These are phyloP conservation scores for Phialemoniopsis sp. DNA, from an alignment of 2,329 filamentous ascomycete genomes.

Conservation along the genomic window DNA sequence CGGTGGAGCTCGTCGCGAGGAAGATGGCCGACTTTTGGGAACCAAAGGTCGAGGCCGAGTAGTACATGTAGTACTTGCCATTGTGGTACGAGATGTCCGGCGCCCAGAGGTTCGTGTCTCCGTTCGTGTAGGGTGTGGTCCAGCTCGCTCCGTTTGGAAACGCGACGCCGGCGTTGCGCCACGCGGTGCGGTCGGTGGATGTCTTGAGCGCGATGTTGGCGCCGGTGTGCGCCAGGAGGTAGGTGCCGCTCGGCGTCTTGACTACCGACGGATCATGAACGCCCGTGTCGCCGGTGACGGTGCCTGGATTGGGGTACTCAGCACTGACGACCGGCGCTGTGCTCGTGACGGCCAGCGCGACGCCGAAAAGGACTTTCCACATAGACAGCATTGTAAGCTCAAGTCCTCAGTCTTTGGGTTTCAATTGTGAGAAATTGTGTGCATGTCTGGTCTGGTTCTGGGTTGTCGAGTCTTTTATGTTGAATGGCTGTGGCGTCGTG, in stretches of 20 bases:
- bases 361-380: too few relatives aligned
- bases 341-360: too few relatives aligned
- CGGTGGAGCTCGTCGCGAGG: constrained; percentile 35
- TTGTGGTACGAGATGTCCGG: constrained; percentile 41
- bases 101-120: constrained; percentile 35
- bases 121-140: constrained; percentile 22
- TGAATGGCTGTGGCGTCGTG: too few relatives aligned
- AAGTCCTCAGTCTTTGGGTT: too few relatives aligned
- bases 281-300: too few relatives aligned
- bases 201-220: constrained; percentile 22
- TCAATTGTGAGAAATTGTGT: too few relatives aligned
- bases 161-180: constrained; percentile 20
- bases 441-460: too few relatives aligned
- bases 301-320: too few relatives aligned
- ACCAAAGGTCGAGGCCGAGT: constrained; percentile 58
- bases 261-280: too few relatives aligned
- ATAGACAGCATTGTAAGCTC: too few relatives aligned
- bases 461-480: too few relatives aligned
- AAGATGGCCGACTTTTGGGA: constrained; percentile 59
- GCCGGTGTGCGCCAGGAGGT: constrained; percentile 19
- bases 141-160: constrained; percentile 24
- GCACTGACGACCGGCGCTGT: too few relatives aligned
- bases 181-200: constrained; percentile 22
- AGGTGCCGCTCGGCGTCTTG: constrained; percentile 10
- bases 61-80: constrained; percentile 60